Percentiles rank a stretch among this genome's conserved stretches.
These are phyloP conservation scores for Kodamaea ohmeri DNA, from an alignment of 1,139 yeast genomes.

Conservation along the genomic window DNA sequence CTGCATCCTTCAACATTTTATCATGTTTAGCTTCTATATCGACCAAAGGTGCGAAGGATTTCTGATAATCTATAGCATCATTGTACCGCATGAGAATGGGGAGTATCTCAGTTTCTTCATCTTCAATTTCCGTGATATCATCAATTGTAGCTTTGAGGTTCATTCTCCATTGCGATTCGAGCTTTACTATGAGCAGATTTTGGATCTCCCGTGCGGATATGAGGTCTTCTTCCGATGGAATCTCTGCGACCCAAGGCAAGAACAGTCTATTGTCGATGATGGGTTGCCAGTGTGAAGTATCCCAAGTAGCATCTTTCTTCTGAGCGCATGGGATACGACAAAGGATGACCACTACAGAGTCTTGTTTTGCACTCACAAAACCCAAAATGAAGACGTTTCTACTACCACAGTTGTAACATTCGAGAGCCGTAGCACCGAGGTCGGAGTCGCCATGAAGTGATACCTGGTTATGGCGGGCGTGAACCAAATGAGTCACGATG, in stretches of 20 bases:
- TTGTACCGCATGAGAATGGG: conserved; percentile 76
- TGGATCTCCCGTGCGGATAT: conserved; percentile 55
- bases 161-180: conserved; percentile 82
- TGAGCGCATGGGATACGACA: conserved; percentile 92
- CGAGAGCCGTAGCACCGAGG: conserved; percentile 79
- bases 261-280: conserved; percentile 77
- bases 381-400: conserved; percentile 81
- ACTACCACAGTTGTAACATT: conserved; percentile 89
- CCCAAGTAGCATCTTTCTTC: conserved; percentile 75
- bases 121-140: conserved; percentile 43
- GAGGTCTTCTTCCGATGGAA: conserved; percentile 66
- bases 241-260: conserved; percentile 75
- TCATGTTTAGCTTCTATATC: conserved; percentile 81
- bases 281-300: conserved; percentile 84
- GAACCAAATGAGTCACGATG: conserved; percentile 79
- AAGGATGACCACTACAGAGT: conserved; percentile 80
- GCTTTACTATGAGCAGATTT: conserved; percentile 63
- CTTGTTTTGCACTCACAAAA: conserved; percentile 83
- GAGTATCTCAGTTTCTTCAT: conserved; percentile 53
- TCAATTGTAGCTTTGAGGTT: conserved; percentile 66
- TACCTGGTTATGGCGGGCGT: conserved; percentile 75
- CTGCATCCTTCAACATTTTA: conserved; percentile 70
- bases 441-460: conserved; percentile 78
- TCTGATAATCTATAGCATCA: conserved; percentile 84
- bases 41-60: conserved; percentile 81